Percentiles rank a stretch among this genome's conserved stretches.
phyloP scores from a whole-genome alignment of 257 asterid genomes.

The Handroanthus guayacan region DNA sequence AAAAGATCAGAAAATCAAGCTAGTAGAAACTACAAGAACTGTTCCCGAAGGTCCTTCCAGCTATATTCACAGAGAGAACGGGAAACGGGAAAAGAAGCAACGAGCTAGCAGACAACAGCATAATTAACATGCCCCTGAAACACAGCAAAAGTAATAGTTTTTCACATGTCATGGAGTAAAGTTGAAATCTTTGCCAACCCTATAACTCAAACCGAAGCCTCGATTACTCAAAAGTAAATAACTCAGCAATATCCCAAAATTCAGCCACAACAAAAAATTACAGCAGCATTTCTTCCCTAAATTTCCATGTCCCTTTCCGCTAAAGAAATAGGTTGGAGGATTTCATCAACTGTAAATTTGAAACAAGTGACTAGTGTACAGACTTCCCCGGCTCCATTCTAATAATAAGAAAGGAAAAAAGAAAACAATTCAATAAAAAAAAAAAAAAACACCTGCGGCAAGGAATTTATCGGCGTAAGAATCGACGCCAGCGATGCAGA shows the following conservation, averaged over 20 bases:
- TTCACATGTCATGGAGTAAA: constrained; percentile 14
- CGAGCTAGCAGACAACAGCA: not conserved
- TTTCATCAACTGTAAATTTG: constrained; percentile 24
- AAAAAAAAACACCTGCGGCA: constrained; percentile 58
- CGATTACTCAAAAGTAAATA: not conserved
- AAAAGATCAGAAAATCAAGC: constrained; percentile 1
- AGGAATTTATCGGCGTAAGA: constrained; percentile 76
- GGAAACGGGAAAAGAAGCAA: not conserved
- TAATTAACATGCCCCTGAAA: constrained; percentile 17
- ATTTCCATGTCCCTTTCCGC: not conserved
- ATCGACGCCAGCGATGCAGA: constrained; percentile 82
- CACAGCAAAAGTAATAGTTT: not conserved
- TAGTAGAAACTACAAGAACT: not conserved
- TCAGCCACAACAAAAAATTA: not conserved
- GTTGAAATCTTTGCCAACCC: constrained; percentile 19
- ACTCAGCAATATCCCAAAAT: constrained; percentile 14
- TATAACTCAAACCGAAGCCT: constrained; percentile 14
- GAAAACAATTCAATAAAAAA: not conserved
- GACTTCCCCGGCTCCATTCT: not conserved
- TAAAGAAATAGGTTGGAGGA: not conserved
- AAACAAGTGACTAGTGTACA: not conserved
- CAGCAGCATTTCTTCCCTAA: not conserved
- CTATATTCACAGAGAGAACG: not conserved
- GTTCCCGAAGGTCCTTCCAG: not conserved
- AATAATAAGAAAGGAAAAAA: not conserved